Percentiles rank a stretch among this genome's conserved stretches.
phyloP scores from a whole-genome alignment of 352 stramenopile genomes.

The Pythium sp. region DNA sequence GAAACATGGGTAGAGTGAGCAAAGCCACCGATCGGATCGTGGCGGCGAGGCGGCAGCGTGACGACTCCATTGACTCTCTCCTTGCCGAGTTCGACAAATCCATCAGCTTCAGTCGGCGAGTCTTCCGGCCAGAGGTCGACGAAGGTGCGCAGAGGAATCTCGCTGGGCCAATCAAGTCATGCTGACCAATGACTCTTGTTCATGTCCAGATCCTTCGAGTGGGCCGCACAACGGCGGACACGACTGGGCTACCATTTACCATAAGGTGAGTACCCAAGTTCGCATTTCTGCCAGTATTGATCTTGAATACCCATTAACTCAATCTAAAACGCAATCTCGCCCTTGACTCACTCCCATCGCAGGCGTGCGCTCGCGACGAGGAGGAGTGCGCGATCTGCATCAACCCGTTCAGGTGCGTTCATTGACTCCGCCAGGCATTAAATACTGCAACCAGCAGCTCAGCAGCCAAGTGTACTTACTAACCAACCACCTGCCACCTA shows the following conservation, averaged over 20 bases:
- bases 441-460: not conserved
- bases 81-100: constrained; percentile 75
- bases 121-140: constrained; percentile 62
- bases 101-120: constrained; percentile 54
- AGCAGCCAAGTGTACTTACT: not conserved
- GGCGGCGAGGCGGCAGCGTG: constrained; percentile 47
- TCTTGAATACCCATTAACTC: not conserved
- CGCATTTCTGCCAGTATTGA: not conserved
- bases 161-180: not conserved
- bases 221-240: constrained; percentile 13
- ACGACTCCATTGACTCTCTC: constrained; percentile 84
- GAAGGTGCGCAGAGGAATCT: constrained; percentile 12
- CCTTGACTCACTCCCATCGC: not conserved
- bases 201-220: not conserved
- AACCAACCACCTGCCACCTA: not conserved
- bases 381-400: constrained; percentile 83
- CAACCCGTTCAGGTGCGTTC: constrained; percentile 53
- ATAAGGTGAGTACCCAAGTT: constrained; percentile 27
- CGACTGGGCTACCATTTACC: constrained; percentile 43
- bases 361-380: constrained; percentile 49
- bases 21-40: constrained; percentile 59
- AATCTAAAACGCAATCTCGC: not conserved
- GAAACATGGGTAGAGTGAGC: constrained; percentile 31
- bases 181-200: not conserved
- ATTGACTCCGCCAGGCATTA: not conserved